A percentile compares a stretch with the other conserved stretches of the same genome.
These are phyloP conservation scores for Heterobasidion parviporum DNA, from an alignment of 1,284 basidiomycete species.

Conservation along the genomic window DNA sequence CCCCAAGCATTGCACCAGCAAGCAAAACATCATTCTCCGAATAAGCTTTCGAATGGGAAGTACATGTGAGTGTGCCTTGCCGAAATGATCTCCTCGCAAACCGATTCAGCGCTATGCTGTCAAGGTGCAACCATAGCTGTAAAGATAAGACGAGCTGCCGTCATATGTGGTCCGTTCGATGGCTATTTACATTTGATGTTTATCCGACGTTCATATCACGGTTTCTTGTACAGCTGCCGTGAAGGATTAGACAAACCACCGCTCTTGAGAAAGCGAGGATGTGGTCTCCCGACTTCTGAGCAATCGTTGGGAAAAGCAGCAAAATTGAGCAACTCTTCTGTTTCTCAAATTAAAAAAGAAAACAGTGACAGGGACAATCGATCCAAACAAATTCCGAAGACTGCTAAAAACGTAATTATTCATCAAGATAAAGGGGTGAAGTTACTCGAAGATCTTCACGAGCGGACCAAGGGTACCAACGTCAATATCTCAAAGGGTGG, in stretches of 20 bases:
- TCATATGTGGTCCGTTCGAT: conserved; percentile 55
- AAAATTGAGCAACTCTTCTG: background rate
- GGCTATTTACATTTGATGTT: conserved; percentile 1
- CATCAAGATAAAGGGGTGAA: conserved; percentile 23
- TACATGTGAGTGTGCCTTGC: conserved; percentile 35
- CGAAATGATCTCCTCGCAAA: too few relatives aligned
- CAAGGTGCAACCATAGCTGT: conserved; percentile 73
- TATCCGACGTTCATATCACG: background rate
- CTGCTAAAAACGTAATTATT: background rate
- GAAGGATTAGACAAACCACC: conserved; percentile 56
- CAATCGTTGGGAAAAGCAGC: conserved; percentile 2
- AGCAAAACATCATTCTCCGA: conserved; percentile 2
- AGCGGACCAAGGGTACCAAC: conserved; percentile 33
- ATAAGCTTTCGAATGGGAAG: conserved; percentile 38
- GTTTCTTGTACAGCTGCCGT: conserved; percentile 43
- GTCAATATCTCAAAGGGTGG: conserved; percentile 32
- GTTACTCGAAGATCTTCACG: conserved; percentile 37
- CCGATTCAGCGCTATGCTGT: background rate
- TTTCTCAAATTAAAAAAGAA: background rate
- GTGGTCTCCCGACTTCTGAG: background rate
- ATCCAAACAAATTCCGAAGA: background rate
- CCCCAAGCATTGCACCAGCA: background rate
- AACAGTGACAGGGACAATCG: background rate
- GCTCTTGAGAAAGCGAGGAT: conserved; percentile 21
- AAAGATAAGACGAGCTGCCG: conserved; percentile 68